Evolutionary conservation across 257 asterid species (phyloP), one percentile per base, ranked within the genome.

Genomic region (Rhazya stricta): DNA sequence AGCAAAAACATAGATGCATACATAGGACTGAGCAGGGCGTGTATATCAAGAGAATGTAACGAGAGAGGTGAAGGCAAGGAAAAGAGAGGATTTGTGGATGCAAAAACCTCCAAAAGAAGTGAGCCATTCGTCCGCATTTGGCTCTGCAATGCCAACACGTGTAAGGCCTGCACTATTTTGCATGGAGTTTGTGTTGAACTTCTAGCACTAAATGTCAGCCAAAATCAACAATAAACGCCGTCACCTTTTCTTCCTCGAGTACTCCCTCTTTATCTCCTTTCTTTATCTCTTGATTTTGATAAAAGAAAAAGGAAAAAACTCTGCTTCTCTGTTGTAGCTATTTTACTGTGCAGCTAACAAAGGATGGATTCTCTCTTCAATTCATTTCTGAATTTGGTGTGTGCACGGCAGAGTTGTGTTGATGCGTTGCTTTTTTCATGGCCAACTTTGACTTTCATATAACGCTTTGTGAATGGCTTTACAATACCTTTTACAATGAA

Each of bases 331-430:
- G 15, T n/a, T 37, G 0, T 37, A 2, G 1, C 25, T 3, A n/a
- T n/a, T n/a, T n/a, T n/a, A n/a, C n/a, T n/a, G n/a, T n/a, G n/a
- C n/a, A 57, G 41, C 16, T 36, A 27, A 25, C 8, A 9, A 12
- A 11, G 6, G 13, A 88, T 88, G 97, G 94, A 88, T 77, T n/a
- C n/a, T n/a, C 74, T 90, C 77, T 56, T 90, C 4, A 87, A 87
- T 79, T 74, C 81, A 1, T 79, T 84, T 54, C 82, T 94, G 56
- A 89, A 91, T 79, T 79, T 89, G 25, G 79, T 90, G 72, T n/a
- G 93, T 89, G 81, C 97, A 97, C 98, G n/a, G 91, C 94, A 71
- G n/a, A 91, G 94, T 79, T n/a, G 41, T 92, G 60, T 73, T 94
- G 73, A 85, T 94, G 90, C 87, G n/a, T 94, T 45, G 95, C 97